Percentiles rank a stretch among this genome's conserved stretches.
Evolutionary conservation across 805 yeast species (phyloP).

Genomic region (Tetrapisispora arboricola): DNA sequence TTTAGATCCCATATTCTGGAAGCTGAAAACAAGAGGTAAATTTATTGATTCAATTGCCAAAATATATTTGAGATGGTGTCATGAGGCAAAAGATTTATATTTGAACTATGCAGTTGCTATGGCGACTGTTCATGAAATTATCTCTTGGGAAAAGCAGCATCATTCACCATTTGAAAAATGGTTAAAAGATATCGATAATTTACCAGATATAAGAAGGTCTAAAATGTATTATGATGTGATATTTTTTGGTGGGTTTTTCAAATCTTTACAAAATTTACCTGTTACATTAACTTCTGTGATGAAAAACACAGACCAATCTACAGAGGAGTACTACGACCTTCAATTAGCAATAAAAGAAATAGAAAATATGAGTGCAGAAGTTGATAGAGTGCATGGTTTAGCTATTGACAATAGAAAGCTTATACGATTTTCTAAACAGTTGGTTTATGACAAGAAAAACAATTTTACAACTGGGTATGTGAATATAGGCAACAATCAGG

Average conservation of each 20-base stretch:
- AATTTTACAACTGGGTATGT: slow-evolving; percentile 21
- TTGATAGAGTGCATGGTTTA: slow-evolving; percentile 50
- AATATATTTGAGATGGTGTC: slow-evolving; percentile 55
- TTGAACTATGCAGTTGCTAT: slow-evolving; percentile 49
- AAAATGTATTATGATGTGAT: slow-evolving; percentile 43
- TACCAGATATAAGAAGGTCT: slow-evolving; percentile 33
- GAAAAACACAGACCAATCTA: slow-evolving; percentile 37
- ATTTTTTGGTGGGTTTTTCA: slow-evolving; percentile 47
- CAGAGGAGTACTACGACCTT: slow-evolving; percentile 44
- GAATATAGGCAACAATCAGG: slow-evolving; percentile 9
- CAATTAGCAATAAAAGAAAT: slow-evolving; percentile 46
- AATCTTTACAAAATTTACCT: slow-evolving; percentile 47
- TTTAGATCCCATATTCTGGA: slow-evolving; percentile 46
- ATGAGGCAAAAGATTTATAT: slow-evolving; percentile 44
- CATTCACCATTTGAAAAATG: slow-evolving; percentile 44
- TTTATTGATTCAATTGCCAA: slow-evolving; percentile 55
- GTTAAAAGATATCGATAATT: slow-evolving; percentile 43
- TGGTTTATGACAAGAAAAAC: slow-evolving; percentile 16
- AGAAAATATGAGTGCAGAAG: slow-evolving; percentile 43
- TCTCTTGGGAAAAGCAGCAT: slow-evolving; percentile 36
- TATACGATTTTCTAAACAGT: slow-evolving; percentile 36
- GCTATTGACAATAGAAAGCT: slow-evolving; percentile 52
- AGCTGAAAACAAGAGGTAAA: slow-evolving; percentile 54
- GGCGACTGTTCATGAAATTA: slow-evolving; percentile 50
- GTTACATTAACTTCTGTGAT: slow-evolving; percentile 51